Base-by-base conservation (phyloP, 1,284 basidiomycete genomes). In the Fistulinella cinereoalba region DNA sequence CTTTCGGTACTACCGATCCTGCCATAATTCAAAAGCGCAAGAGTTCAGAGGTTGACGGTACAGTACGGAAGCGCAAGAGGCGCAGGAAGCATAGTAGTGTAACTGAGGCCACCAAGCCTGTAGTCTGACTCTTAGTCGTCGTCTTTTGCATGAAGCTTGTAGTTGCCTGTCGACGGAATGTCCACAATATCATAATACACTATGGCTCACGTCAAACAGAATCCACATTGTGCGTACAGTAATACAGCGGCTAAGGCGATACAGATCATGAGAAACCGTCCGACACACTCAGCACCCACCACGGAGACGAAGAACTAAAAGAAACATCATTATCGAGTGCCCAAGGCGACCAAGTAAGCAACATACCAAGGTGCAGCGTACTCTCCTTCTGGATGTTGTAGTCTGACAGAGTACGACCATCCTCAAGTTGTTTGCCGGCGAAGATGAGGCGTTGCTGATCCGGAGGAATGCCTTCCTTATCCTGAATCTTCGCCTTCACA, bases 391-490 rank as follows among this genome's bases (percentile, higher is more conserved):
- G 85, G 61, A 83, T 83, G 66, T 73, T 67, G 62, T 79, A 84
- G 65, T 84, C 82, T 45, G 77, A 78, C 49, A 85, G 78, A 37
- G 83, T 86, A 36, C 80, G 72, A 15, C 81, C 80, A 51, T 83
- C 80, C 65, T 82, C 81, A 38, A 87, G 73, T 69, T 88, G 85
- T 74, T 87, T 87, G 43, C 84, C 84, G 36, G 85, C 84, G 54
- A 88, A 87, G 71, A 87, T 87, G 24, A 87, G 71, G 40, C 85
- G 82, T 64, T 88, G 84, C 45, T 87, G 84, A 64, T 87, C 84
- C 40, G 81, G 81, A 15, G 80, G 80, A 38, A 82, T 83, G 6
- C 80, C 87, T 46, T 81, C 81, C 76, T 88, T 87, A 68, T 88
- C 86, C 68, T 88, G 85, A 53, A 87, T 86, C 72, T 82, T 82